Percentiles rank a stretch among this genome's conserved stretches.
phyloP scores from a whole-genome alignment of 2,329 filamentous ascomycete genomes.

The Fusarium chaquense region DNA sequence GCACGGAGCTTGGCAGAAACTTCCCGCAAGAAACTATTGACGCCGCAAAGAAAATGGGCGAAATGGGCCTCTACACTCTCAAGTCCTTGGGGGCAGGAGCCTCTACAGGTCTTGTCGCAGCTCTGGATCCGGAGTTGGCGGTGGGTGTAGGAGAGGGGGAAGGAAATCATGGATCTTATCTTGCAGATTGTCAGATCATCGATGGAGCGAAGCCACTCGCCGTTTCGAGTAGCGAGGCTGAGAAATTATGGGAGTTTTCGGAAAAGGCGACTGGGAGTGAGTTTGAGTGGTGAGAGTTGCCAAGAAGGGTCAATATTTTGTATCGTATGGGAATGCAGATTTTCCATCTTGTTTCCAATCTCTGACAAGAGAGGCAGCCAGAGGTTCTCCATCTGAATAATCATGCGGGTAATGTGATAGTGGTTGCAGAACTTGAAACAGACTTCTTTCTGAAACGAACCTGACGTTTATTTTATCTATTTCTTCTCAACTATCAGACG shows the following conservation, averaged over 20 bases:
- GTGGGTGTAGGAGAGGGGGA: not conserved
- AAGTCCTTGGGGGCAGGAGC: conserved; percentile 1
- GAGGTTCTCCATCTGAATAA: too few species aligned
- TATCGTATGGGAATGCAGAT: too few species aligned
- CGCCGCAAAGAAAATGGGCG: not conserved
- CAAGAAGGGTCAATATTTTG: too few species aligned
- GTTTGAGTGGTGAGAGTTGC: conserved; percentile 3
- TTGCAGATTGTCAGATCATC: conserved; percentile 6
- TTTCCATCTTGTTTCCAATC: too few species aligned
- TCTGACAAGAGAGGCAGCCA: too few species aligned
- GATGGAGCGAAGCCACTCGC: not conserved
- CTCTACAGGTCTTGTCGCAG: conserved; percentile 20
- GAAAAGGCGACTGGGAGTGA: not conserved
- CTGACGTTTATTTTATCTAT: not conserved
- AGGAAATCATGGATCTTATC: conserved; percentile 8
- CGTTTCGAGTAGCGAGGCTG: conserved; percentile 13
- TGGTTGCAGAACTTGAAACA: not conserved
- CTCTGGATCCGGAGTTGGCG: not conserved
- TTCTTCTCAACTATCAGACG: not conserved
- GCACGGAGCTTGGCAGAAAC: not conserved
- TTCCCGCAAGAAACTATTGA: not conserved
- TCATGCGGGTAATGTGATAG: not conserved
- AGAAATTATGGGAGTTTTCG: conserved; percentile 21
- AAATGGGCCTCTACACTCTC: rapidly evolving
- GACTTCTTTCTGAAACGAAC: not conserved